Conservation (phyloP, 1,284 basidiomycete species). For the Moesziomyces sp. region DNA sequence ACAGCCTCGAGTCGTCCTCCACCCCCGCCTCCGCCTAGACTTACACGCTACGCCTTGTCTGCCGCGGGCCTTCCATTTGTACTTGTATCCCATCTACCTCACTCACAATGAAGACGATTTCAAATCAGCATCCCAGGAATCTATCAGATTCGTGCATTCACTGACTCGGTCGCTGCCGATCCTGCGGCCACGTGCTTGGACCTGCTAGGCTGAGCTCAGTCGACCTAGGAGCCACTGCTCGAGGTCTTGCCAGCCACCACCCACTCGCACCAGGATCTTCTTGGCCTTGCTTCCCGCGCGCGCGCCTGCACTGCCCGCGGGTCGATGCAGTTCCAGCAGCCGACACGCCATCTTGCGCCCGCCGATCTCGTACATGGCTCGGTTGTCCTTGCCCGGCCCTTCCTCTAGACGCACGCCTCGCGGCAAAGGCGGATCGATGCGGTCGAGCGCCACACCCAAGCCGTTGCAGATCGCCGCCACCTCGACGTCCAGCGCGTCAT, state of each 20-base stretch:
- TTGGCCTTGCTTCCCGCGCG: constrained; percentile 53
- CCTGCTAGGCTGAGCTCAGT: constrained; percentile 23
- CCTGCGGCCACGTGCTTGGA: no score
- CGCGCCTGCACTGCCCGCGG: constrained; percentile 44
- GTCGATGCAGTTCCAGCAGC: constrained; percentile 75
- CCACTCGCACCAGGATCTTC: constrained; percentile 63
- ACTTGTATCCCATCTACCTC: constrained; percentile 23
- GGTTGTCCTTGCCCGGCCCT: constrained; percentile 80
- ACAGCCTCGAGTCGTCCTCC: constrained; percentile 10
- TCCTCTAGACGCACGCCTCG: constrained; percentile 70
- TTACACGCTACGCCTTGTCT: not conserved
- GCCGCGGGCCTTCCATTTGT: constrained; percentile 13
- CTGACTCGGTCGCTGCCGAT: no score
- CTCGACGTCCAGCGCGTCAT: constrained; percentile 83
- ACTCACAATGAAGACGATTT: not conserved
- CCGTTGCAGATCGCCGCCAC: constrained; percentile 80
- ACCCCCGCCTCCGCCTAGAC: constrained; percentile 9
- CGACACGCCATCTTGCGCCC: constrained; percentile 77
- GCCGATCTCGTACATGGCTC: constrained; percentile 80
- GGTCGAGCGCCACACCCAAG: constrained; percentile 78
- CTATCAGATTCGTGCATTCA: not conserved
- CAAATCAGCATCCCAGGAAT: no score
- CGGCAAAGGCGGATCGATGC: constrained; percentile 80
- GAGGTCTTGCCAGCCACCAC: constrained; percentile 82
- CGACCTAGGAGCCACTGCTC: constrained; percentile 74